Percentiles rank a stretch among this genome's conserved stretches.
Evolutionary conservation across 805 yeast genomes (phyloP).

Genomic region (Barnettozyma vustinii): DNA sequence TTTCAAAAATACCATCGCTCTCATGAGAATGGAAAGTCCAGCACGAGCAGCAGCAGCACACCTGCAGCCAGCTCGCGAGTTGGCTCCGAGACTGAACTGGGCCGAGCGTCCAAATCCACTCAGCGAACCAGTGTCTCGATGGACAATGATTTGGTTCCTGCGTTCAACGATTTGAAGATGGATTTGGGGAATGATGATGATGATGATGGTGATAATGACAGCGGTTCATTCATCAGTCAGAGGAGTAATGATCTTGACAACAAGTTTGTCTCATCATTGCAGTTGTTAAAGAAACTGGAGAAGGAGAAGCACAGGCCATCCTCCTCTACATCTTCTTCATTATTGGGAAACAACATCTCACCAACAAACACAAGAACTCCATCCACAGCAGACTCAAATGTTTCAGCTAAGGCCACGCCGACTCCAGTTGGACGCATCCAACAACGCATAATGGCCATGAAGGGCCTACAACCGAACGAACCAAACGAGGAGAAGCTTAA

Average conservation of each 20-base stretch:
- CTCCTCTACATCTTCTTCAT: background rate
- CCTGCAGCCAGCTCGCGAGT: background rate
- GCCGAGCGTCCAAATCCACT: background rate
- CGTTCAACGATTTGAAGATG: constrained; percentile 21
- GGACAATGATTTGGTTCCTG: constrained; percentile 22
- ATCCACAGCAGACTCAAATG: background rate
- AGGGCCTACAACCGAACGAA: constrained; percentile 12
- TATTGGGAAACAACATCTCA: background rate
- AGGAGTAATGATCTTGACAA: constrained; percentile 5
- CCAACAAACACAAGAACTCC: background rate
- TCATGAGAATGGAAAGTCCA: background rate
- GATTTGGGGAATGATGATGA: constrained; percentile 13
- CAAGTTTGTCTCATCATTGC: constrained; percentile 1
- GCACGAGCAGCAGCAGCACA: background rate
- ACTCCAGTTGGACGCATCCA: constrained; percentile 20
- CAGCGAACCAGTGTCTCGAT: constrained; percentile 13
- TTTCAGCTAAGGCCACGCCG: background rate
- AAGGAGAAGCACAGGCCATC: background rate
- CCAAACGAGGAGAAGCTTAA: constrained; percentile 2
- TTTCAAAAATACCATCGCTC: constrained; percentile 14
- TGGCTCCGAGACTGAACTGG: background rate
- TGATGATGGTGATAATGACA: background rate
- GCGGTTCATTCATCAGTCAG: background rate
- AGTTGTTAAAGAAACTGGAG: background rate
- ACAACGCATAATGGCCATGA: constrained; percentile 18